A percentile compares a stretch with the other conserved stretches of the same genome.
phyloP scores from a whole-genome alignment of 306 rosid genomes.

The Sphenostylis stenocarpa region DNA sequence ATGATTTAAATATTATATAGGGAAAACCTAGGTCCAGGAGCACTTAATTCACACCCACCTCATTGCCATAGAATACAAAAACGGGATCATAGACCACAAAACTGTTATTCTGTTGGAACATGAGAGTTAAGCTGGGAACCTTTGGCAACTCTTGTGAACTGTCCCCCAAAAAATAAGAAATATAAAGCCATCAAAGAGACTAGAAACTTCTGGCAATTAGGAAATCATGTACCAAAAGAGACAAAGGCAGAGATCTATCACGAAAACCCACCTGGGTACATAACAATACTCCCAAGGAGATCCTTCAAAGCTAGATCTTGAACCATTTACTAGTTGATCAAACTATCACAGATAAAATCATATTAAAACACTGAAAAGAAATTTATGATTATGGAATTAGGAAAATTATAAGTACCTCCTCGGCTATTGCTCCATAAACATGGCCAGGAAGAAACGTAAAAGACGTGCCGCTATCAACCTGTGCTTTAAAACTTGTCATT shows the following conservation, averaged over 20 bases:
- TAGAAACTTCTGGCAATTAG: not conserved
- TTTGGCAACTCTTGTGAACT: slow-evolving; percentile 64
- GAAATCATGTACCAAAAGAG: not conserved
- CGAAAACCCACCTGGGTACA: slow-evolving; percentile 52
- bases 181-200: slow-evolving; percentile 19
- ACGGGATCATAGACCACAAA: slow-evolving; percentile 70
- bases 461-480: slow-evolving; percentile 90
- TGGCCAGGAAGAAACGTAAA: slow-evolving; percentile 85
- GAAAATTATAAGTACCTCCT: slow-evolving; percentile 60
- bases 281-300: slow-evolving; percentile 91
- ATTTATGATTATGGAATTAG: slow-evolving; percentile 16
- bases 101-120: slow-evolving; percentile 78
- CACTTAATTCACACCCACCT: slow-evolving; percentile 52
- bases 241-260: slow-evolving; percentile 3
- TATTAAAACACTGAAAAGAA: slow-evolving; percentile 35
- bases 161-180: slow-evolving; percentile 12
- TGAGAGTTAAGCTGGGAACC: slow-evolving; percentile 68
- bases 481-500: slow-evolving; percentile 63
- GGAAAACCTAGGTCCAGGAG: slow-evolving; percentile 7
- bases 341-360: slow-evolving; percentile 54
- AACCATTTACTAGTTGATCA: slow-evolving; percentile 65
- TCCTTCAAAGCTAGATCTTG: slow-evolving; percentile 57
- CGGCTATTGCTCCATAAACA: slow-evolving; percentile 56
- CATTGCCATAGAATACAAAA: slow-evolving; percentile 40
- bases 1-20: not conserved